phyloP scores from a whole-genome alignment of 768 basidiomycete genomes.

The Lactarius vividus region DNA sequence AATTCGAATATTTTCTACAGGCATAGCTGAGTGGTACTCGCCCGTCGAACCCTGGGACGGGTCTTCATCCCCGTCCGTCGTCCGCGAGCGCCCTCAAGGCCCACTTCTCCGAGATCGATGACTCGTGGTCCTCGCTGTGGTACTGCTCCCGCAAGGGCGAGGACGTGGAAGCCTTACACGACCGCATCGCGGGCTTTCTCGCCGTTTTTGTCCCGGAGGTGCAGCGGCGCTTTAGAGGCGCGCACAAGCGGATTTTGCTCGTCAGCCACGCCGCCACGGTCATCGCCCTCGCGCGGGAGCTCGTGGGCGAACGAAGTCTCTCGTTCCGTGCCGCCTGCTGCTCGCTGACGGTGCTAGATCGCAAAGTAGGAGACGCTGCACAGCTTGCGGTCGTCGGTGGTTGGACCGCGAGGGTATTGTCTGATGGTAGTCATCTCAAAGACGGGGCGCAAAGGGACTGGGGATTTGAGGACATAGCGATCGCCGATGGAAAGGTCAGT shows the following conservation, averaged over 20 bases:
- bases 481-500: constrained; percentile 59
- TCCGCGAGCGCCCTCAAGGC: constrained; percentile 50
- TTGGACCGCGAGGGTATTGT: constrained; percentile 50
- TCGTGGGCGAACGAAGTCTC: constrained; percentile 47
- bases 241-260: constrained; percentile 55
- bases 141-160: constrained; percentile 76
- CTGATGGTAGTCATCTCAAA: constrained; percentile 55
- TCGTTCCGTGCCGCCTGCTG: constrained; percentile 64
- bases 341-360: constrained; percentile 57
- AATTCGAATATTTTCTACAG: constrained; percentile 35
- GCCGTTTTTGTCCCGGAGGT: constrained; percentile 49
- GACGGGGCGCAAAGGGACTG: constrained; percentile 66
- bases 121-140: constrained; percentile 58
- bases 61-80: constrained; percentile 73
- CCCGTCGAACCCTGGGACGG: constrained; percentile 62
- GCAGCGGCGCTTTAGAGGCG: constrained; percentile 42
- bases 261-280: constrained; percentile 75
- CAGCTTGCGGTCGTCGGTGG: constrained; percentile 36
- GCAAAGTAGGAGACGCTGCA: constrained; percentile 31
- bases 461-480: constrained; percentile 75
- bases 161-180: constrained; percentile 57
- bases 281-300: constrained; percentile 60
- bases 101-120: constrained; percentile 61
- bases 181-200: constrained; percentile 54
- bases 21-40: constrained; percentile 78